A percentile compares a stretch with the other conserved stretches of the same genome.
These are phyloP conservation scores for Pisolithus albus DNA, from an alignment of 768 basidiomycete species.

Conservation along the genomic window DNA sequence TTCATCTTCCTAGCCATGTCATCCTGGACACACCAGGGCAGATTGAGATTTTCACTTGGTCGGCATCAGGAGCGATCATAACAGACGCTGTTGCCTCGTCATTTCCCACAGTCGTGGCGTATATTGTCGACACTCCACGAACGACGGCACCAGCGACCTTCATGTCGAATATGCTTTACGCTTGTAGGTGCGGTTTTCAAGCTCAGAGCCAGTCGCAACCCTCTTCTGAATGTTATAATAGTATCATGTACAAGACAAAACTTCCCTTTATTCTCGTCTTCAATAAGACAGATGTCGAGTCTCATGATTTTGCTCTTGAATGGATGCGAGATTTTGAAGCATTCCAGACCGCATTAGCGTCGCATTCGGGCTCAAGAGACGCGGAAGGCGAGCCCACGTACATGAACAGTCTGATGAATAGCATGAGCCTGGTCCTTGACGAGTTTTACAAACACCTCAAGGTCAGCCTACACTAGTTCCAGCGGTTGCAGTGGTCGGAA, in stretches of 20 bases:
- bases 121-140: slow-evolving; percentile 95
- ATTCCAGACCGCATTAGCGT: slow-evolving; percentile 82
- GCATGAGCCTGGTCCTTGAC: slow-evolving; percentile 96
- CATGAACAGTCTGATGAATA: slow-evolving; percentile 98
- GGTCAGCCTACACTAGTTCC: slow-evolving; percentile 35
- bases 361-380: slow-evolving; percentile 59
- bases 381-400: slow-evolving; percentile 90
- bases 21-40: slow-evolving; percentile 97
- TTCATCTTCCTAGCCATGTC: slow-evolving; percentile 57
- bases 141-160: slow-evolving; percentile 94
- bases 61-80: slow-evolving; percentile 96
- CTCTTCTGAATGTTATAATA: slow-evolving; percentile 21
- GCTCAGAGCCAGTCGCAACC: not conserved
- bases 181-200: slow-evolving; percentile 65
- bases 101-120: slow-evolving; percentile 91
- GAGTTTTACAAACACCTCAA: slow-evolving; percentile 97
- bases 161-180: slow-evolving; percentile 99
- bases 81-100: slow-evolving; percentile 94
- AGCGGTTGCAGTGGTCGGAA: not conserved
- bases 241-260: slow-evolving; percentile 97
- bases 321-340: slow-evolving; percentile 99
- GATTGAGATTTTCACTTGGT: slow-evolving; percentile 99
- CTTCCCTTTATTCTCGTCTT: slow-evolving; percentile 96
- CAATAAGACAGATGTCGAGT: slow-evolving; percentile 94
- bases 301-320: slow-evolving; percentile 86